phyloP scores from a whole-genome alignment of 257 asterid genomes.

The Nicotiana tomentosiformis region DNA sequence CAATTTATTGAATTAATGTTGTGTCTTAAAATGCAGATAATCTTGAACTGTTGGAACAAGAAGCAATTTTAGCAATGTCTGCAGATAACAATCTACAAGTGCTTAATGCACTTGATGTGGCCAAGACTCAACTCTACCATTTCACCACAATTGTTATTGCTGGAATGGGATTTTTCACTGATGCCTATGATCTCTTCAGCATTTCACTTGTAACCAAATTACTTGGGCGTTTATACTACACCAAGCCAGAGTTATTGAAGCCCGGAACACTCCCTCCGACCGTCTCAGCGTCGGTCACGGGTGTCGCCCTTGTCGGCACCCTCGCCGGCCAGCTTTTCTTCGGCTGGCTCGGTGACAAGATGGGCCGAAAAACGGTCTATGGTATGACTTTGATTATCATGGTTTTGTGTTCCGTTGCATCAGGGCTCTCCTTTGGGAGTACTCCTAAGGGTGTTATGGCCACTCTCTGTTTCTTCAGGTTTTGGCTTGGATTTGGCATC shows the following conservation, averaged over 20 bases:
- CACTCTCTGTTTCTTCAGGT: constrained; percentile 23
- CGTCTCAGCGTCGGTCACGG: constrained; percentile 15
- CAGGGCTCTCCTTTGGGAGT: constrained; percentile 21
- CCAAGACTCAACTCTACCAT: constrained; percentile 24
- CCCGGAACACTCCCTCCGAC: constrained; percentile 24
- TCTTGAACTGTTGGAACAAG: neutral
- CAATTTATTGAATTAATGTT: neutral
- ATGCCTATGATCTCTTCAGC: constrained; percentile 22
- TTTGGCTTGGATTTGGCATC: constrained; percentile 23
- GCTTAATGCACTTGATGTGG: constrained; percentile 2
- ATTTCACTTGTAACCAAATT: constrained; percentile 20
- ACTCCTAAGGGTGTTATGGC: constrained; percentile 21
- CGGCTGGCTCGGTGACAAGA: constrained; percentile 13
- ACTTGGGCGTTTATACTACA: constrained; percentile 22
- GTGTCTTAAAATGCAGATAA: neutral
- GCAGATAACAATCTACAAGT: neutral
- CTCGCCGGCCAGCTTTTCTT: constrained; percentile 19
- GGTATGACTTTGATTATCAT: constrained; percentile 21
- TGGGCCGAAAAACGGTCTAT: constrained; percentile 25
- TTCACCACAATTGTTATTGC: constrained; percentile 17
- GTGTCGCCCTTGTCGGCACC: constrained; percentile 28
- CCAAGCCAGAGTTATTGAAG: constrained; percentile 4
- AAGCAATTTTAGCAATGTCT: neutral
- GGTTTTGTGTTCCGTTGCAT: constrained; percentile 19
- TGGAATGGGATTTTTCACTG: constrained; percentile 28